phyloP scores from a whole-genome alignment of 148 eudicot genomes.

The Gaultheria prostrata region DNA sequence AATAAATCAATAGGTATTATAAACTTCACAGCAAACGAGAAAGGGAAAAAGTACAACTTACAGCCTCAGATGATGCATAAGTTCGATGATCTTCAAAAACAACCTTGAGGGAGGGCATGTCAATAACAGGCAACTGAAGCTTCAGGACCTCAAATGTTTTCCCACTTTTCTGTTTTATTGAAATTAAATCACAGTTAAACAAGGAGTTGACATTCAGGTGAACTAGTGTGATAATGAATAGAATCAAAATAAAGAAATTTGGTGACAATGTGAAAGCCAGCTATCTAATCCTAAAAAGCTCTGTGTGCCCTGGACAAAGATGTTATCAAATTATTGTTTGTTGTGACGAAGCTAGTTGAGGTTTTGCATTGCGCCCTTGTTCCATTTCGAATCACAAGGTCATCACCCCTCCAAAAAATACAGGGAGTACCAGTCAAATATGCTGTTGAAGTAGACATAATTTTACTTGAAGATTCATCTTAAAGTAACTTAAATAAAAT shows the following conservation, averaged over 20 bases:
- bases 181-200: constrained; percentile 9
- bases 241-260: neutral
- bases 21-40: neutral
- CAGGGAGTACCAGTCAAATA: neutral
- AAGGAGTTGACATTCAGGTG: neutral
- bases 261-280: constrained; percentile 8
- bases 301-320: neutral
- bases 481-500: neutral
- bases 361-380: neutral
- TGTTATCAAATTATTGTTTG: neutral
- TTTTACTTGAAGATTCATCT: neutral
- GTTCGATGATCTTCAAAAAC: constrained; percentile 96
- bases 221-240: neutral
- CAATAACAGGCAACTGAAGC: constrained; percentile 84
- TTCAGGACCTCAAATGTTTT: constrained; percentile 73
- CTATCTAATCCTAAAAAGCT: constrained; percentile 18
- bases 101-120: constrained; percentile 65
- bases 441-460: neutral
- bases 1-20: neutral
- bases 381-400: neutral
- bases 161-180: constrained; percentile 67
- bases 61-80: constrained; percentile 84
- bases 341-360: neutral
- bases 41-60: constrained; percentile 43
- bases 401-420: constrained; percentile 3